A percentile compares a stretch with the other conserved stretches of the same genome.
These are phyloP conservation scores for Xylaria hypoxylon DNA, from an alignment of 2,329 filamentous ascomycete species.

Conservation along the genomic window DNA sequence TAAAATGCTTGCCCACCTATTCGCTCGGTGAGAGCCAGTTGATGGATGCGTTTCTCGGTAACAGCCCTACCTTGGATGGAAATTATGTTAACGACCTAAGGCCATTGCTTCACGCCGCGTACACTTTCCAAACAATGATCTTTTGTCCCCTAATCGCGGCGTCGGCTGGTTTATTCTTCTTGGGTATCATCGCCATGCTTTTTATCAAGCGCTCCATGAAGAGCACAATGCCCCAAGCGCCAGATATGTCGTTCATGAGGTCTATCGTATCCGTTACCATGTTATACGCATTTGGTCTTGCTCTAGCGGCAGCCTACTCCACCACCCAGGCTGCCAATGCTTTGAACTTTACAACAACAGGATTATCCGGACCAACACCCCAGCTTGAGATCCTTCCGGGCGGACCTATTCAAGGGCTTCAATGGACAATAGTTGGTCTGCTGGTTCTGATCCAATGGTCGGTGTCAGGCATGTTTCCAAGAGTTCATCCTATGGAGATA, in stretches of 20 bases:
- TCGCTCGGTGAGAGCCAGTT: neutral
- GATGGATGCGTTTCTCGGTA: neutral
- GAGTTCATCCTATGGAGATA: neutral
- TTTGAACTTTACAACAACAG: slow-evolving; percentile 11
- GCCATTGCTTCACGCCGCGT: neutral
- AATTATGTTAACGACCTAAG: neutral
- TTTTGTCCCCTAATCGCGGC: slow-evolving; percentile 2
- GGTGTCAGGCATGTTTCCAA: slow-evolving; percentile 2
- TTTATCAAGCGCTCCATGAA: slow-evolving; percentile 8
- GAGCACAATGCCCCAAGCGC: neutral
- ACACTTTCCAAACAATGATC: slow-evolving; percentile 6
- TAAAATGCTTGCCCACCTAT: slow-evolving; percentile 13
- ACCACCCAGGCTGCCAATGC: slow-evolving; percentile 16
- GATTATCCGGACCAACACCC: neutral
- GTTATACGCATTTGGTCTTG: slow-evolving; percentile 12
- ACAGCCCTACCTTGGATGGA: neutral
- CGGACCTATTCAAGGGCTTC: slow-evolving; percentile 11
- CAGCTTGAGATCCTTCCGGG: slow-evolving; percentile 5
- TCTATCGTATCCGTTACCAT: slow-evolving; percentile 6
- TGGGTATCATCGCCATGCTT: slow-evolving; percentile 4
- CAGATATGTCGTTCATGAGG: neutral
- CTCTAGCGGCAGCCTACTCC: slow-evolving; percentile 11
- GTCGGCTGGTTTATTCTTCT: neutral
- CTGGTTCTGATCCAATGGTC: slow-evolving; percentile 4
- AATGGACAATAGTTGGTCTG: slow-evolving; percentile 13